phyloP scores from a whole-genome alignment of 306 rosid genomes.

The Luffa acutangula region DNA sequence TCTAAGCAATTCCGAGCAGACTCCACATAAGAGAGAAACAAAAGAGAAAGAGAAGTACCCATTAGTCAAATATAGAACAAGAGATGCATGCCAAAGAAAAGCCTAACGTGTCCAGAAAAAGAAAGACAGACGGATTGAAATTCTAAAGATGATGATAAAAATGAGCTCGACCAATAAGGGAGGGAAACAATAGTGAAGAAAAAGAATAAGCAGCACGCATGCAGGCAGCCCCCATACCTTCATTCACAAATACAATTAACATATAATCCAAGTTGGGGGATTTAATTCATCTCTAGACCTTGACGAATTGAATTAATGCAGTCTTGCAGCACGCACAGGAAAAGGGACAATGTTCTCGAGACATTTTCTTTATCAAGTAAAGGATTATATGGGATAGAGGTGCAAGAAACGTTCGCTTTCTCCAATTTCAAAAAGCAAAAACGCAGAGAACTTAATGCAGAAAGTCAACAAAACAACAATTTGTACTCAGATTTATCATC shows the following conservation, averaged over 20 bases:
- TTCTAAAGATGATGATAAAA: not conserved
- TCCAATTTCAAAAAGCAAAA: not conserved
- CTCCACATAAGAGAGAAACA: constrained; percentile 1
- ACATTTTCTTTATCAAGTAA: not conserved
- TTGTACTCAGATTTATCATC: not conserved
- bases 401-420: not conserved
- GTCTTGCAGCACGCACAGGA: not conserved
- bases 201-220: not conserved
- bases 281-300: not conserved
- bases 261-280: not conserved
- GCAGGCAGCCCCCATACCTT: not conserved
- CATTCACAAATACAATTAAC: not conserved
- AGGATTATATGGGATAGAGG: not conserved
- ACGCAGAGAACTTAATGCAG: not conserved
- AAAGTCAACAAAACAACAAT: not conserved
- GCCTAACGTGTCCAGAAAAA: not conserved
- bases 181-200: not conserved
- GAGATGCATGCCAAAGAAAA: not conserved
- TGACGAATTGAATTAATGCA: not conserved
- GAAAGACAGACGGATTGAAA: not conserved
- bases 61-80: not conserved
- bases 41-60: not conserved
- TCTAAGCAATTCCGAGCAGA: not conserved
- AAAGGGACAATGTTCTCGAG: not conserved
- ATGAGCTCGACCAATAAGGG: not conserved